These are phyloP conservation scores for Saccharomyces paradoxus DNA, from an alignment of 805 yeast genomes.

Conservation along the genomic window DNA sequence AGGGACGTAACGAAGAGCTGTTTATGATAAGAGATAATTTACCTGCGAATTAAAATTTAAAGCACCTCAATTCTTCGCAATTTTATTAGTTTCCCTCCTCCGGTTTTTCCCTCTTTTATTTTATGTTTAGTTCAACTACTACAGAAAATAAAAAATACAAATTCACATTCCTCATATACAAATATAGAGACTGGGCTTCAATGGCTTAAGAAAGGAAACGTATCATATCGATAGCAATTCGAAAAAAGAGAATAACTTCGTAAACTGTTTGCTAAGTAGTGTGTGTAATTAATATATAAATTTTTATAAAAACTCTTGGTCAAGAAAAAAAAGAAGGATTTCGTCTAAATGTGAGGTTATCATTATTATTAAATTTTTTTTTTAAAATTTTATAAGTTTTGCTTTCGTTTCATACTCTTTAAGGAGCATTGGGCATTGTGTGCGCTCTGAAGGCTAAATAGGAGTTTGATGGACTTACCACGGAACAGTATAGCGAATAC, in stretches of 20 bases:
- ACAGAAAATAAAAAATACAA: no score
- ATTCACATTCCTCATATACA: no score
- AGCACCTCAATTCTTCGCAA: no score
- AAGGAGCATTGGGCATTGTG: constrained; percentile 42
- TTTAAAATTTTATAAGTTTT: background rate
- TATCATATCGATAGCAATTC: no score
- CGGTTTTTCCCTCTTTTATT: no score
- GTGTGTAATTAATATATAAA: background rate
- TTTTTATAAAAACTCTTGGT: background rate
- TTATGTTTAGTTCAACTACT: no score
- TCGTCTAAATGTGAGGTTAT: background rate
- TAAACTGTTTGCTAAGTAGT: background rate
- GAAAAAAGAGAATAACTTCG: background rate
- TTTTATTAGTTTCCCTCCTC: no score
- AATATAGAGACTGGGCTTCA: no score
- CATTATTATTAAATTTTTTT: background rate
- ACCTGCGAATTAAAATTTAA: no score
- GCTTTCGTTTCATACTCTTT: background rate
- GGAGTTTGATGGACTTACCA: constrained; percentile 50
- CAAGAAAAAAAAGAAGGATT: background rate
- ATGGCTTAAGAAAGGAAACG: no score
- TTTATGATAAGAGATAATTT: no score
- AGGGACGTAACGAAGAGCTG: no score
- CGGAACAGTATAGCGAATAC: constrained; percentile 57
- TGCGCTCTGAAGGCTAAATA: constrained; percentile 46